A percentile compares a stretch with the other conserved stretches of the same genome.
phyloP scores from a whole-genome alignment of 495 filamentous ascomycete species.

The Letharia columbiana region DNA sequence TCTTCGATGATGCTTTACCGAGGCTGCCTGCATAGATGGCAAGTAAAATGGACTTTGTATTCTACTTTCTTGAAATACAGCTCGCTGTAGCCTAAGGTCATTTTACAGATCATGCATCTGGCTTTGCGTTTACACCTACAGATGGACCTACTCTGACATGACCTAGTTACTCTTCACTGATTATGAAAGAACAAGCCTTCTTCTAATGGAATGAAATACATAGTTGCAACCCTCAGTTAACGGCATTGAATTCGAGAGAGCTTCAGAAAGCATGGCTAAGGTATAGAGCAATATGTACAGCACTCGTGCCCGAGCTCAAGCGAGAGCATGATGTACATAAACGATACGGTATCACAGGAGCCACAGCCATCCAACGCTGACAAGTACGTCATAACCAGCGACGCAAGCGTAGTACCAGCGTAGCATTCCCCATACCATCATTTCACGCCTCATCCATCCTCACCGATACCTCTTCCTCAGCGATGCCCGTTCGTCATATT shows the following conservation, averaged over 20 bases:
- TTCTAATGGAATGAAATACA: neutral
- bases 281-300: conserved; percentile 15
- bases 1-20: neutral
- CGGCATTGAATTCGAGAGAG: neutral
- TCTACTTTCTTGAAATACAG: neutral
- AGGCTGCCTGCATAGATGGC: conserved; percentile 2
- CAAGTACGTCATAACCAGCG: conserved; percentile 1
- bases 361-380: conserved; percentile 14
- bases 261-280: neutral
- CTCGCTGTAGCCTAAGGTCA: neutral
- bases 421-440: neutral
- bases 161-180: no score
- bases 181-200: no score
- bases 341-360: conserved; percentile 5
- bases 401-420: neutral
- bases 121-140: neutral
- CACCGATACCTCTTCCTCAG: conserved; percentile 1
- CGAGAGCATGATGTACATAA: neutral
- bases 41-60: neutral
- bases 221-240: neutral
- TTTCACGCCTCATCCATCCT: neutral
- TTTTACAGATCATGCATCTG: neutral
- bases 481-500: conserved; percentile 16
- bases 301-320: neutral
- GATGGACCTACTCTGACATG: no score